A percentile compares a stretch with the other conserved stretches of the same genome.
These are phyloP conservation scores for Ambrosiella beaveri DNA, from an alignment of 2,329 filamentous ascomycete species.

Conservation along the genomic window DNA sequence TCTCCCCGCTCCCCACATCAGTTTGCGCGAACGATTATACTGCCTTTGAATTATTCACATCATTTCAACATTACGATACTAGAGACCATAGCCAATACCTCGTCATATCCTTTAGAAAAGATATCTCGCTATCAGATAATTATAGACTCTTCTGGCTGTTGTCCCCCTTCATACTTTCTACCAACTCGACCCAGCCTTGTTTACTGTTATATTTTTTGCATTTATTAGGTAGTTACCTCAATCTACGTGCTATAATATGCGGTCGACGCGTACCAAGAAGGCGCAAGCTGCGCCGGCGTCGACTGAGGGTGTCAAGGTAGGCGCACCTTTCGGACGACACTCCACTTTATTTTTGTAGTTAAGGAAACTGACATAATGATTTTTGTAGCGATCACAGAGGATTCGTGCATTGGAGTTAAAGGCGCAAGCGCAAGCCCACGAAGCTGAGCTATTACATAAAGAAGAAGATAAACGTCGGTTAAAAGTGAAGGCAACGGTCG, in stretches of 20 bases:
- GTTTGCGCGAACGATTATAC: too few species aligned
- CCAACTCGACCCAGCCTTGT: too few species aligned
- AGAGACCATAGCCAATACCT: too few species aligned
- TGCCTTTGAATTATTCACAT: too few species aligned
- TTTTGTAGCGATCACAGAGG: slow-evolving; percentile 10
- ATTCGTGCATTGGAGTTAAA: slow-evolving; percentile 23
- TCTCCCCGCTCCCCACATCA: too few species aligned
- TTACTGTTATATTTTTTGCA: too few species aligned
- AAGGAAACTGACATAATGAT: not conserved
- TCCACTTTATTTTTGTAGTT: too few species aligned
- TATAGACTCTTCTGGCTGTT: too few species aligned
- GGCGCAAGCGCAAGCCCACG: slow-evolving; percentile 55
- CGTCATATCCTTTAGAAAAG: too few species aligned
- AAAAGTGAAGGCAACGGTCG: slow-evolving; percentile 49
- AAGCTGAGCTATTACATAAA: slow-evolving; percentile 49
- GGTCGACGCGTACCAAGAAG: slow-evolving; percentile 11
- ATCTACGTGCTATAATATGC: slow-evolving; percentile 9
- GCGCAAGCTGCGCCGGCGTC: slow-evolving; percentile 4
- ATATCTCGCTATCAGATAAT: too few species aligned
- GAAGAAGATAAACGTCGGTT: slow-evolving; percentile 59
- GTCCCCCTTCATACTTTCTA: too few species aligned
- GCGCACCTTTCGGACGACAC: not conserved
- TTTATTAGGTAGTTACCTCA: slow-evolving; percentile 1
- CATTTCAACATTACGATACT: too few species aligned
- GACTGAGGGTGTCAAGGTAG: slow-evolving; percentile 9